phyloP scores from a whole-genome alignment of 257 asterid species.

The Przewalskia tangutica region DNA sequence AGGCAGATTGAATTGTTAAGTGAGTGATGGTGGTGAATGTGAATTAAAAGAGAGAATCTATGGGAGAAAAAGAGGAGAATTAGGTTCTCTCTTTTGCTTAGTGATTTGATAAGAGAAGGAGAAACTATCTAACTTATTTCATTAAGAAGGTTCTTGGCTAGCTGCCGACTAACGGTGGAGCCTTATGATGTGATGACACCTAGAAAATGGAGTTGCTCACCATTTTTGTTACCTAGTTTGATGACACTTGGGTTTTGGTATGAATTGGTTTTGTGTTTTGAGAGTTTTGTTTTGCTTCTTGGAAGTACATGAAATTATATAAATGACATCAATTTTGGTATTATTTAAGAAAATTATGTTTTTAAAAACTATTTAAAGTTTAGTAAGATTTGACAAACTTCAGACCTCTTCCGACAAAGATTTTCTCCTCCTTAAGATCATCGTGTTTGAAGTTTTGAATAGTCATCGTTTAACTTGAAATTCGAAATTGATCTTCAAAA shows the following conservation, averaged over 20 bases:
- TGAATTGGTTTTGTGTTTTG: background rate
- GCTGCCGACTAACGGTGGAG: background rate
- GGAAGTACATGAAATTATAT: too few species aligned
- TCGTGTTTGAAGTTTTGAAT: too few species aligned
- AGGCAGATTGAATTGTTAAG: background rate
- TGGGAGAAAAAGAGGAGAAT: background rate
- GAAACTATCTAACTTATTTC: too few species aligned
- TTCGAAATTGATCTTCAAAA: too few species aligned
- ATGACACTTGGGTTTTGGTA: background rate
- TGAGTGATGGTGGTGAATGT: constrained; percentile 1
- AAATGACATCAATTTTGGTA: too few species aligned
- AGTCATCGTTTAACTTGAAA: too few species aligned
- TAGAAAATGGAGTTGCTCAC: background rate
- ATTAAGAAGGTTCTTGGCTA: background rate
- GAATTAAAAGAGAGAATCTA: background rate
- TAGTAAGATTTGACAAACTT: too few species aligned
- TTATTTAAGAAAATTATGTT: too few species aligned
- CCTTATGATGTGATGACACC: background rate
- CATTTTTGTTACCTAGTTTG: background rate
- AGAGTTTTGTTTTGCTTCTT: background rate
- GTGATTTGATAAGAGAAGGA: too few species aligned
- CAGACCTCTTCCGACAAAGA: too few species aligned
- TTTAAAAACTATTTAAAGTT: too few species aligned
- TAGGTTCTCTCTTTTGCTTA: background rate
- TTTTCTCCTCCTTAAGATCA: too few species aligned